phyloP scores from a whole-genome alignment of 2,329 filamentous ascomycete genomes.

The Penicillium sp. region DNA sequence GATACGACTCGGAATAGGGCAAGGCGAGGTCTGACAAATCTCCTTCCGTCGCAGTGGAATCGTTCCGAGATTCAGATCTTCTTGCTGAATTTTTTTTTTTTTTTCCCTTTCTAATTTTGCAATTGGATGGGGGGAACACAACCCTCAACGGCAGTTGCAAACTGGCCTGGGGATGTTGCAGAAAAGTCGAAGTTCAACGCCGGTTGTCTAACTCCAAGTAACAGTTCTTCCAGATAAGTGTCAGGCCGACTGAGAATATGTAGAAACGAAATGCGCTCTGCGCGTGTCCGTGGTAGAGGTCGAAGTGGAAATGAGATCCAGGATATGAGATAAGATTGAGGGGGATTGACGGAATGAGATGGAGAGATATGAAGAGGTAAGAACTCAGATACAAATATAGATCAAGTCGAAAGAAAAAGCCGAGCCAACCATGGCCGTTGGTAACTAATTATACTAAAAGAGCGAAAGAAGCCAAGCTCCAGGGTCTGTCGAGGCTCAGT shows the following conservation, averaged over 20 bases:
- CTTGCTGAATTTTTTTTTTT: not conserved
- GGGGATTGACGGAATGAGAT: not conserved
- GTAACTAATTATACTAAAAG: conserved; percentile 19
- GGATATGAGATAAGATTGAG: conserved; percentile 4
- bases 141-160: conserved; percentile 26
- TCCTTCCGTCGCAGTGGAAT: not conserved
- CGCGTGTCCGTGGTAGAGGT: conserved; percentile 1
- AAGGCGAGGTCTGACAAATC: not conserved
- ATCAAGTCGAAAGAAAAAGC: conserved; percentile 2
- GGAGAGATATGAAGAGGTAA: not conserved
- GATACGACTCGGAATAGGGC: not conserved
- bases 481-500: conserved; percentile 22
- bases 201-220: conserved; percentile 10
- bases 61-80: conserved; percentile 4
- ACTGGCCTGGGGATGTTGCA: conserved; percentile 23
- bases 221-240: conserved; percentile 23
- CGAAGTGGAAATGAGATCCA: not conserved
- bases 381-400: conserved; percentile 1
- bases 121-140: conserved; percentile 20
- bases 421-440: conserved; percentile 5
- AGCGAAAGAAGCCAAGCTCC: conserved; percentile 22
- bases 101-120: conserved; percentile 6
- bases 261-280: not conserved
- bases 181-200: conserved; percentile 9
- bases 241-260: not conserved